These are phyloP conservation scores for Hirschioporus abietinus DNA, from an alignment of 768 basidiomycete species.

Conservation along the genomic window DNA sequence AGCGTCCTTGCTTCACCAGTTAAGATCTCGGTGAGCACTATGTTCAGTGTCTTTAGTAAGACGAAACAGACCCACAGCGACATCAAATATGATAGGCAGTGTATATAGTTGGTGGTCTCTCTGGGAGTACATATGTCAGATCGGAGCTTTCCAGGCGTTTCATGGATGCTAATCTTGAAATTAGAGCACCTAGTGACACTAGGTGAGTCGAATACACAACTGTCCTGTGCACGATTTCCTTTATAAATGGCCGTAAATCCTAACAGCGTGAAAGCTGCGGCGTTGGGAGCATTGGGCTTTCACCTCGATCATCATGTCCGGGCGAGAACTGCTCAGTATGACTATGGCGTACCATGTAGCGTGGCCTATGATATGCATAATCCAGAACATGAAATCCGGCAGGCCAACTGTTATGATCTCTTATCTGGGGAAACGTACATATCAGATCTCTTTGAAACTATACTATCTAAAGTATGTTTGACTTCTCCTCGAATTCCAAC, in stretches of 20 bases:
- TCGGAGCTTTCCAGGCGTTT: constrained; percentile 34
- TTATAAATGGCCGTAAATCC: constrained; percentile 31
- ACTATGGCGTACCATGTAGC: constrained; percentile 79
- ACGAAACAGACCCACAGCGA: neutral
- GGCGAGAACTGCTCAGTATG: constrained; percentile 69
- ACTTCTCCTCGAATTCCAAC: neutral
- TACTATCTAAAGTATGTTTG: neutral
- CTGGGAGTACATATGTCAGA: constrained; percentile 47
- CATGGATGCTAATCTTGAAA: constrained; percentile 30
- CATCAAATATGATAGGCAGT: constrained; percentile 23
- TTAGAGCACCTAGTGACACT: constrained; percentile 21
- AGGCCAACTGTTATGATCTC: constrained; percentile 62
- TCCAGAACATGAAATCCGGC: constrained; percentile 58
- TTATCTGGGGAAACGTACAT: constrained; percentile 45
- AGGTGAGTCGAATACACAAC: neutral
- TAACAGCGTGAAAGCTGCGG: constrained; percentile 73
- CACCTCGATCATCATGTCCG: constrained; percentile 82
- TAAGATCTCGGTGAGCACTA: constrained; percentile 25
- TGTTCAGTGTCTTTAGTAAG: neutral
- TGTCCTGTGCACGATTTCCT: neutral
- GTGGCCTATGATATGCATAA: constrained; percentile 63
- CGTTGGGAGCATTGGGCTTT: constrained; percentile 79
- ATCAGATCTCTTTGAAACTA: neutral
- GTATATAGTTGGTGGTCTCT: constrained; percentile 51
- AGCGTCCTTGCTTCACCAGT: constrained; percentile 26